phyloP scores from a whole-genome alignment of 106 monocot species.

The Triglochin maritima region DNA sequence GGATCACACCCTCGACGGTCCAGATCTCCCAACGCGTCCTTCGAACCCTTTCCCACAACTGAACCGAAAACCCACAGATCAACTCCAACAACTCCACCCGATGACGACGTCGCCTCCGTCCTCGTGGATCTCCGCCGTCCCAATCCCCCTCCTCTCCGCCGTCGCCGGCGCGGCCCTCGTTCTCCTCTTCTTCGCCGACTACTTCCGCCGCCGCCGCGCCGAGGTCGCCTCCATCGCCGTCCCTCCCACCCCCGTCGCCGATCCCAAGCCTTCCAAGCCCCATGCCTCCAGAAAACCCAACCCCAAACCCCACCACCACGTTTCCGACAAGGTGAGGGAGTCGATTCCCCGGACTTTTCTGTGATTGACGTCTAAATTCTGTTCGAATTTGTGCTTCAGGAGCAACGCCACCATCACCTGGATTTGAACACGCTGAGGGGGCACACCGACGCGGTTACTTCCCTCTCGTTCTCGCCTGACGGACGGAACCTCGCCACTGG shows the following conservation, averaged over 20 bases:
- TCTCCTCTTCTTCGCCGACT: constrained; percentile 70
- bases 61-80: background rate
- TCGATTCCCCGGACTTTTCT: background rate
- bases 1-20: too few relatives aligned
- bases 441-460: constrained; percentile 60
- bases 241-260: background rate
- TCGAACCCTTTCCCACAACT: background rate
- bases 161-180: constrained; percentile 47
- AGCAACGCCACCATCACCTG: constrained; percentile 68
- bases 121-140: constrained; percentile 27
- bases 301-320: constrained; percentile 23
- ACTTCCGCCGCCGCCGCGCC: constrained; percentile 72
- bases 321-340: constrained; percentile 43
- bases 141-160: constrained; percentile 51
- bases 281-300: constrained; percentile 22
- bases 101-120: constrained; percentile 14
- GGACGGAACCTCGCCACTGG: constrained; percentile 70
- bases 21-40: too few relatives aligned
- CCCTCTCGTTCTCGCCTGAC: constrained; percentile 75
- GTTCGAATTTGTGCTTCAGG: constrained; percentile 34
- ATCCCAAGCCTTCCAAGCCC: constrained; percentile 14
- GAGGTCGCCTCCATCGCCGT: constrained; percentile 44
- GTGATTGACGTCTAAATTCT: background rate
- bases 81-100: background rate
- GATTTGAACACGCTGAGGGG: constrained; percentile 88